A percentile compares a stretch with the other conserved stretches of the same genome.
phyloP scores from a whole-genome alignment of 306 rosid genomes.

The Echinosophora koreensis region DNA sequence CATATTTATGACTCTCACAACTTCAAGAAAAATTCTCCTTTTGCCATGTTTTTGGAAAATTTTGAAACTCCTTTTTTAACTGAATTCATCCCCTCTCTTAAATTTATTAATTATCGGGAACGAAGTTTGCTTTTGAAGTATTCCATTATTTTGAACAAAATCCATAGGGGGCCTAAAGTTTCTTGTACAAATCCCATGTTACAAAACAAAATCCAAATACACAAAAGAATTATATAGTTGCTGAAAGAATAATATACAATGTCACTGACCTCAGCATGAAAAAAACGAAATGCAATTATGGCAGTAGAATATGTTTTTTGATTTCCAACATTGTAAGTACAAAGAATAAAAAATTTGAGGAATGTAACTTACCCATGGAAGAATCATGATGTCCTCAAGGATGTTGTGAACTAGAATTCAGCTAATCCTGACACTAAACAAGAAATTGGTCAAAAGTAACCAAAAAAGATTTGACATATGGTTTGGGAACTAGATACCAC shows the following conservation, averaged over 20 bases:
- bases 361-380: conserved; percentile 32
- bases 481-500: conserved; percentile 48
- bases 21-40: too few species aligned
- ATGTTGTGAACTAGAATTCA: conserved; percentile 41
- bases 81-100: too few species aligned
- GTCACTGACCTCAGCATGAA: background rate
- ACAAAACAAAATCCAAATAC: conserved; percentile 26
- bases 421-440: conserved; percentile 37
- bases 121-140: conserved; percentile 12
- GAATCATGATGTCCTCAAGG: conserved; percentile 40
- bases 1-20: too few species aligned
- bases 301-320: conserved; percentile 22
- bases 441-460: conserved; percentile 43
- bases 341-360: conserved; percentile 38
- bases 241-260: conserved; percentile 6
- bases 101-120: too few species aligned
- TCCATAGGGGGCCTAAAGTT: background rate
- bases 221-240: conserved; percentile 2
- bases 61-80: too few species aligned
- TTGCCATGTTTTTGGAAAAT: too few species aligned
- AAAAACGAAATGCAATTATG: background rate
- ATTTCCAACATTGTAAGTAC: conserved; percentile 3
- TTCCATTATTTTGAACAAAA: conserved; percentile 9
- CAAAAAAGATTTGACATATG: conserved; percentile 31
- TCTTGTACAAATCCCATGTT: conserved; percentile 25